A percentile compares a stretch with the other conserved stretches of the same genome.
These are phyloP conservation scores for Melaleuca quinquenervia DNA, from an alignment of 345 rosid genomes.

Conservation along the genomic window DNA sequence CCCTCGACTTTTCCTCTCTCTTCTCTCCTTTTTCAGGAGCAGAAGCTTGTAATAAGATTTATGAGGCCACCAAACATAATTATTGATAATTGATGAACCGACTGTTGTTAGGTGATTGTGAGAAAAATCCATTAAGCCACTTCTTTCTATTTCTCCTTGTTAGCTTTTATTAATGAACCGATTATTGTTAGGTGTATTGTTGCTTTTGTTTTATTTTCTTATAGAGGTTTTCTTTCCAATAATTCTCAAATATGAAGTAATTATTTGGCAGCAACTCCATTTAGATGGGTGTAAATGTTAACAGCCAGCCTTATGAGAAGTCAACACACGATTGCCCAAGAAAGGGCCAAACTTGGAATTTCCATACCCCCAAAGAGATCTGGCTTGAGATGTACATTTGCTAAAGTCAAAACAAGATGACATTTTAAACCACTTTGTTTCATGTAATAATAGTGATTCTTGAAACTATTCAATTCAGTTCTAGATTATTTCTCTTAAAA, in stretches of 20 bases:
- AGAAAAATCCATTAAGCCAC: neutral
- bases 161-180: too few relatives aligned
- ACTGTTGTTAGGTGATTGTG: neutral
- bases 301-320: neutral
- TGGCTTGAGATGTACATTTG: neutral
- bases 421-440: neutral
- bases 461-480: fast-evolving
- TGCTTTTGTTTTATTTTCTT: neutral
- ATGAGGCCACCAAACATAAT: neutral
- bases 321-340: neutral
- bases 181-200: neutral
- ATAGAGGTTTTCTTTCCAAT: neutral
- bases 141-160: neutral
- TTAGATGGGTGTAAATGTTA: neutral
- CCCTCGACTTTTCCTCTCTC: neutral
- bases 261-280: neutral
- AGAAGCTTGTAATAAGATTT: neutral
- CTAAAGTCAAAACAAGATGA: neutral
- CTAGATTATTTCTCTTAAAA: too few relatives aligned
- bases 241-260: too few relatives aligned
- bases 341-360: neutral
- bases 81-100: neutral
- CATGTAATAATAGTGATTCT: neutral
- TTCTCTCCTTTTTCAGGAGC: neutral
- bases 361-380: neutral